These are phyloP conservation scores for Mucor velutinosus DNA, from an alignment of 371 early-diverging fungal genomes.

Conservation along the genomic window DNA sequence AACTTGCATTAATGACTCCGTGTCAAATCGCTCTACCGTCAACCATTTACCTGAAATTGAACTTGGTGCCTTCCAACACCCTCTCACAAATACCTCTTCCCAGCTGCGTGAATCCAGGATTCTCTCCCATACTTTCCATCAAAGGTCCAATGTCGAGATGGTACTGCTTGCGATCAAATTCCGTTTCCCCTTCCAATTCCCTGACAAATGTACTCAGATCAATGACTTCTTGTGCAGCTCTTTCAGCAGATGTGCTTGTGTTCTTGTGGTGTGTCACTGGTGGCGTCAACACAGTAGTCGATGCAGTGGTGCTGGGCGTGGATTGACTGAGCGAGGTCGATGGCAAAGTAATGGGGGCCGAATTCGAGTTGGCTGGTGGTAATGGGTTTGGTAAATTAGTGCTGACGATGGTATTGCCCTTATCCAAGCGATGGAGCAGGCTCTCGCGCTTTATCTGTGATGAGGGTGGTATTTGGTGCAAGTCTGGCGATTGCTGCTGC, in stretches of 20 bases:
- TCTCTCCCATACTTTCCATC: conserved; percentile 28
- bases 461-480: not conserved
- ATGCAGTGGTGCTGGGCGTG: not conserved
- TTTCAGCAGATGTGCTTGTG: conserved; percentile 10
- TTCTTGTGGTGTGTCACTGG: not conserved
- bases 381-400: not conserved
- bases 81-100: conserved; percentile 52
- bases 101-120: conserved; percentile 44
- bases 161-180: conserved; percentile 48
- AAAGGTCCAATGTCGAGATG: conserved; percentile 41
- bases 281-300: not conserved
- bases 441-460: not conserved
- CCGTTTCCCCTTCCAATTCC: conserved; percentile 36
- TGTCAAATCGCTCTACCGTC: not conserved
- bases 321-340: not conserved
- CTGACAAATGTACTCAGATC: conserved; percentile 38
- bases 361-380: not conserved
- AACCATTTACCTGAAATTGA: conserved; percentile 48
- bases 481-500: not conserved
- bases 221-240: conserved; percentile 13
- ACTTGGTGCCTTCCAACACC: conserved; percentile 47
- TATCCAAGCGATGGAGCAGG: conserved; percentile 1
- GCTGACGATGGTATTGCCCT: not conserved
- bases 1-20: not conserved
- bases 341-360: not conserved